Percentiles rank a stretch among this genome's conserved stretches.
phyloP scores from a whole-genome alignment of 2,329 filamentous ascomycete species.

The Exutisphaerella laricina region DNA sequence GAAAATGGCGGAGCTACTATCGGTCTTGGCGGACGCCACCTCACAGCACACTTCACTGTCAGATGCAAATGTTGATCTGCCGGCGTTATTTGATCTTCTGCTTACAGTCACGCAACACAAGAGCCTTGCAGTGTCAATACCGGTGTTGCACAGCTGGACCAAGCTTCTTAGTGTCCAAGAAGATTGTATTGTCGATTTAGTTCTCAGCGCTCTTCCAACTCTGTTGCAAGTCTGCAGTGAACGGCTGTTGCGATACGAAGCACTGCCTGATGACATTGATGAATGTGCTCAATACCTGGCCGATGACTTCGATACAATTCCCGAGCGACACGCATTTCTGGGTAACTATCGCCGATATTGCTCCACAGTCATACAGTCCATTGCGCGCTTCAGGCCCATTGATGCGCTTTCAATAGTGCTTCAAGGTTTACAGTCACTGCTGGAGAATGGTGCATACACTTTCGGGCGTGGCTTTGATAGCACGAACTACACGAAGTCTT shows the following conservation, averaged over 20 bases:
- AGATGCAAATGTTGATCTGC: slow-evolving; percentile 59
- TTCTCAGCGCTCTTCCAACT: slow-evolving; percentile 60
- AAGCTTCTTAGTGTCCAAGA: slow-evolving; percentile 67
- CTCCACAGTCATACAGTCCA: slow-evolving; percentile 76
- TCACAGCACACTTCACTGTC: slow-evolving; percentile 64
- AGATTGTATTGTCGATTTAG: slow-evolving; percentile 61
- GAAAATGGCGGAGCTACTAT: slow-evolving; percentile 90
- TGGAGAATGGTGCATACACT: slow-evolving; percentile 67
- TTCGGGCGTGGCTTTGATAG: slow-evolving; percentile 59
- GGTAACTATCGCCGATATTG: slow-evolving; percentile 94
- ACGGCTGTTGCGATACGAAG: slow-evolving; percentile 81
- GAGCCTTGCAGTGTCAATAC: slow-evolving; percentile 89
- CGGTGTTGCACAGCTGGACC: slow-evolving; percentile 84
- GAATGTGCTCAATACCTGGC: slow-evolving; percentile 74
- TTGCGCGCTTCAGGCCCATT: slow-evolving; percentile 73
- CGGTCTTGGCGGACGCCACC: slow-evolving; percentile 76
- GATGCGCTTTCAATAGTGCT: slow-evolving; percentile 87
- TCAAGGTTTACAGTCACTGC: slow-evolving; percentile 65
- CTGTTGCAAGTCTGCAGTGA: slow-evolving; percentile 78
- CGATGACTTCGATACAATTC: slow-evolving; percentile 91
- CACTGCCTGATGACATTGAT: slow-evolving; percentile 71
- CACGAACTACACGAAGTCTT: slow-evolving; percentile 55
- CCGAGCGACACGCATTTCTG: slow-evolving; percentile 89
- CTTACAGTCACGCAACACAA: slow-evolving; percentile 73
- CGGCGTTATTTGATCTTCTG: slow-evolving; percentile 72